A percentile compares a stretch with the other conserved stretches of the same genome.
Conservation (phyloP, 805 yeast species). For the Candida broadrunensis region DNA sequence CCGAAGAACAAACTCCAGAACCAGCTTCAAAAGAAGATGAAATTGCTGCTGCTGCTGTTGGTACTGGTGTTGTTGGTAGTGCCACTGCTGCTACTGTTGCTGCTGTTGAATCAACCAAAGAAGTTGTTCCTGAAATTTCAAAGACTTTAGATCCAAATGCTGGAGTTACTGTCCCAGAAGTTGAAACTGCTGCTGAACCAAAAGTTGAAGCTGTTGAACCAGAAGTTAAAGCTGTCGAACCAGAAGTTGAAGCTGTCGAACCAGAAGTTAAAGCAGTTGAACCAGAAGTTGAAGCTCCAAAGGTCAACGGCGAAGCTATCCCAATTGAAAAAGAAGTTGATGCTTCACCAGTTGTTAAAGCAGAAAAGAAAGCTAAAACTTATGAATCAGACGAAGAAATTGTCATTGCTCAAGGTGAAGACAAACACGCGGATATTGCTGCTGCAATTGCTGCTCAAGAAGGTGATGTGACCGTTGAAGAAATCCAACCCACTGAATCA, state of each 20-base stretch:
- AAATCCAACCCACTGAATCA: slow-evolving; percentile 38
- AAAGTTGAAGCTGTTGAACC: slow-evolving; percentile 8
- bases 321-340: slow-evolving; percentile 12
- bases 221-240: slow-evolving; percentile 9
- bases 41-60: slow-evolving; percentile 10
- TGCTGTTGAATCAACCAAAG: slow-evolving; percentile 8
- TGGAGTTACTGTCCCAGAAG: slow-evolving; percentile 7
- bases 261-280: slow-evolving; percentile 7
- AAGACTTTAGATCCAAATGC: too few relatives aligned
- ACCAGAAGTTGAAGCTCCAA: slow-evolving; percentile 10
- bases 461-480: slow-evolving; percentile 37
- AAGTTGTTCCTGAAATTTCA: slow-evolving; percentile 10
- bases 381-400: slow-evolving; percentile 29
- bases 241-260: slow-evolving; percentile 8
- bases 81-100: slow-evolving; percentile 7
- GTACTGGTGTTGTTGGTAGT: slow-evolving; percentile 10
- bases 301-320: slow-evolving; percentile 3
- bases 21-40: slow-evolving; percentile 11
- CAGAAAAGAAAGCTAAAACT: slow-evolving; percentile 7
- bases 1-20: slow-evolving; percentile 18
- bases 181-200: slow-evolving; percentile 5
- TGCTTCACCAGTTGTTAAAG: slow-evolving; percentile 17
- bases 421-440: slow-evolving; percentile 24
- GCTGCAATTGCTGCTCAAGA: slow-evolving; percentile 33
- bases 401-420: slow-evolving; percentile 36